Base-by-base conservation (phyloP, 192 early-diverging fungal genomes). In the Gryganskiella cystojenkinii region DNA sequence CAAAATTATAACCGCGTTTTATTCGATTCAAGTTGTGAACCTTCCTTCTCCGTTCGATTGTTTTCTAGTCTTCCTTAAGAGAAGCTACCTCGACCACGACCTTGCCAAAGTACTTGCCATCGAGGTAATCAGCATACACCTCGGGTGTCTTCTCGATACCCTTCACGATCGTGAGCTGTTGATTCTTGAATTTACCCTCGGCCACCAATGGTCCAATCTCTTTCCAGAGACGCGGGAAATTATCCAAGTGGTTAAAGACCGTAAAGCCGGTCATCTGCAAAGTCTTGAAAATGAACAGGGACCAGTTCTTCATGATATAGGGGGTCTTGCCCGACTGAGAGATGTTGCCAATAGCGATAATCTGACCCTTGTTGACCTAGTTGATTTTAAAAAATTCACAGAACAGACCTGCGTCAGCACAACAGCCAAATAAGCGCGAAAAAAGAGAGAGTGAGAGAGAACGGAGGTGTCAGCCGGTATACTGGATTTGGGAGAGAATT, bases 311-410 rank as follows among this genome's bases (percentile, higher is more conserved):
- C 34, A 90, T 59, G 37, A 71, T 50, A 52, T 86, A 71, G 5
- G 78, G 83, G 8, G 81, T 70, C 11, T 81, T 67, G 24, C 69
- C 61, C 66, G 90, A 84, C 79, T 92, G 91, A 56, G 91, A 90
- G 61, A 94, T 93, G 72, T 86, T 88, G 43, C 95, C 93, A 64
- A 91, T 92, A 13, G 83, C 83, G 19, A 90, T 67, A 49, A 95
- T 84, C 45, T 93, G 87, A 3, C 85, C 93, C 42, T 84, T 67
- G 19, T 30, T 31, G n/a, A n/a, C n/a, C n/a, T n/a, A n/a, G n/a
- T n/a, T n/a, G n/a, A n/a, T n/a, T n/a, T n/a, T n/a, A n/a, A n/a
- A n/a, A n/a, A n/a, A n/a, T n/a, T n/a, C n/a, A n/a, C n/a, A n/a
- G n/a, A n/a, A n/a, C n/a, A n/a, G n/a, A n/a, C n/a, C n/a, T n/a